Base-by-base conservation (phyloP, 164 flowering plant genomes). In the Amborella trichopoda region DNA sequence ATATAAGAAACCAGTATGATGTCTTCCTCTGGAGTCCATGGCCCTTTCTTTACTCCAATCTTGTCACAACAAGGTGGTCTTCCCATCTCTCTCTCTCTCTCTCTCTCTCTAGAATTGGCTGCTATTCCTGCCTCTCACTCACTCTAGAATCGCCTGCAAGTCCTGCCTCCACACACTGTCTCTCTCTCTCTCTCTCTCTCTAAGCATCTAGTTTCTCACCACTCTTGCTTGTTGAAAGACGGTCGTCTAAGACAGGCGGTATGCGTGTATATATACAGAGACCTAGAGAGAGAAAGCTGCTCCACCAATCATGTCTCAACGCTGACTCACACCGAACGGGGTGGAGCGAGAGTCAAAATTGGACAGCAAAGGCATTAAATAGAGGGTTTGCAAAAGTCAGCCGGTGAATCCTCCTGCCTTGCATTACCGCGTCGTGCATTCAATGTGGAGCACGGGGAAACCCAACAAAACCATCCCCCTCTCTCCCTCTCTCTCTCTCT, bases 1-100 rank as follows among this genome's bases (percentile, higher is more conserved):
- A 88, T 75, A 53, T 81, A 83, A 52, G 96, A 79, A 28, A 84
- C 96, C 52, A 90, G 55, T 60, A 79, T 65, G 65, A 90, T 90
- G 40, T 89, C 97, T 63, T 89, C 97, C 54, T 90, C 97, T 0
- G 95, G 97, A 10, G 94, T 90, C 97, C 97, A 90, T 36, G 97
- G 94, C 28, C 97, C 97, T 69, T 90, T 90, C 82, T 83, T 90
- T 50, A 83, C 80, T 0, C 89, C 94, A 28, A 64, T 49, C 60
- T 83, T 83, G 44, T 86, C 95, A 72, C 95, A 86, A 69, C 94
- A 86, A 48, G 97, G 95, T 53, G 94, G 91, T 44, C 97, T 76
- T 17, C 91, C 97, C 97, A 90, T 88, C 13, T 46, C 40, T 14
- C 40, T 34, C 37, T 41, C 5, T 19, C 18, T 9, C 36, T 28